phyloP scores from a whole-genome alignment of 1,139 yeast species.

The Sugiyamaella xylanicola region DNA sequence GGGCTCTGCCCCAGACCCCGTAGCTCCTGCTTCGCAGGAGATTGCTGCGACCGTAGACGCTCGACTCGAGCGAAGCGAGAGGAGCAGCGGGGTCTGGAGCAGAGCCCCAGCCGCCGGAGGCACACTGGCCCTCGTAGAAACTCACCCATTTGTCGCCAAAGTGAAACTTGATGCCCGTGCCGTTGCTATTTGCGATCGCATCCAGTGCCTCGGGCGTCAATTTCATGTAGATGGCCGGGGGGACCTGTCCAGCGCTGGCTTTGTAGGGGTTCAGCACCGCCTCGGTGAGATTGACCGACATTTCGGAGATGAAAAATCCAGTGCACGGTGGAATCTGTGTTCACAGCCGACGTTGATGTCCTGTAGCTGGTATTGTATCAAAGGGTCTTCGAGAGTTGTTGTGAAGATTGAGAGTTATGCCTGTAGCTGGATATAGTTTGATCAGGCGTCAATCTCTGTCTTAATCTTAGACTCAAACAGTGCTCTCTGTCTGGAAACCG shows the following conservation, averaged over 20 bases:
- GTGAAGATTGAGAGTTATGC: too few species aligned
- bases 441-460: too few species aligned
- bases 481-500: too few species aligned
- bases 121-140: not conserved
- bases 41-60: too few species aligned
- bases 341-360: too few species aligned
- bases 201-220: constrained; percentile 36
- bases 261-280: constrained; percentile 18
- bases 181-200: constrained; percentile 26
- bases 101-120: not conserved
- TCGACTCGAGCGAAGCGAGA: not conserved
- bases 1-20: constrained; percentile 6
- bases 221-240: constrained; percentile 36
- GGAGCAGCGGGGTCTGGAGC: not conserved
- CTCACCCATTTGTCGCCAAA: constrained; percentile 20
- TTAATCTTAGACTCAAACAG: too few species aligned
- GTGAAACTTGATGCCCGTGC: constrained; percentile 25
- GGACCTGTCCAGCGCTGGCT: not conserved
- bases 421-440: too few species aligned
- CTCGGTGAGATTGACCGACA: constrained; percentile 20
- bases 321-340: too few species aligned
- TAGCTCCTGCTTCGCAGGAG: not conserved
- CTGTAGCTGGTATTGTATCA: too few species aligned
- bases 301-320: not conserved
- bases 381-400: too few species aligned